Percentiles rank a stretch among this genome's conserved stretches.
Conservation (phyloP, 331 rosid genomes). For the Spiraea crenata region DNA sequence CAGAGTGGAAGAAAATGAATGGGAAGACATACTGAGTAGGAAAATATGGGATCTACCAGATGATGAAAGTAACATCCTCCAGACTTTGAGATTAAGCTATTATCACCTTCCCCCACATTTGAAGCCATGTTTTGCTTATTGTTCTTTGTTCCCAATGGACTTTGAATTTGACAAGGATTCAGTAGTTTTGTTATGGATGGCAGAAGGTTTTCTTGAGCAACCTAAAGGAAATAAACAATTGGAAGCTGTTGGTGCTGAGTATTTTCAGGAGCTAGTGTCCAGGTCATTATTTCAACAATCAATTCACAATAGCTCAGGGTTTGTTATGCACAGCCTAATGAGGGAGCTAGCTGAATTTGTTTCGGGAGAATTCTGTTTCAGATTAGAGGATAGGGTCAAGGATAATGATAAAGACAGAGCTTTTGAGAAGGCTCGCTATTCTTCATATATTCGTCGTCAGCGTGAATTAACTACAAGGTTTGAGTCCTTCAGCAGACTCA, state of each 20-base stretch:
- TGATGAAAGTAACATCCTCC: constrained; percentile 33
- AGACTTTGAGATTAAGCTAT: constrained; percentile 27
- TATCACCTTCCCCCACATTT: constrained; percentile 34
- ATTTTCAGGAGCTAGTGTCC: constrained; percentile 35
- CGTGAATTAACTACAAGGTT: constrained; percentile 29
- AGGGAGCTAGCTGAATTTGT: constrained; percentile 16
- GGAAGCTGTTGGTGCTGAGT: constrained; percentile 31
- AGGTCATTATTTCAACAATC: constrained; percentile 30
- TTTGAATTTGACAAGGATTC: constrained; percentile 27
- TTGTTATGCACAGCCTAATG: constrained; percentile 10
- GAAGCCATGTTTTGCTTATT: constrained; percentile 31
- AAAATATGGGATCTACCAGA: constrained; percentile 34
- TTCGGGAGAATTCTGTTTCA: constrained; percentile 17
- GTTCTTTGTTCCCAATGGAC: constrained; percentile 26
- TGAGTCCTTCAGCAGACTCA: constrained; percentile 21
- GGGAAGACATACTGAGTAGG: constrained; percentile 25
- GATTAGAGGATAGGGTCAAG: constrained; percentile 17
- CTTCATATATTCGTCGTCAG: constrained; percentile 26
- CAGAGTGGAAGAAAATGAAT: constrained; percentile 18
- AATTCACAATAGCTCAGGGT: neutral
- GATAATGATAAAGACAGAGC: constrained; percentile 7
- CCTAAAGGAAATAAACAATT: constrained; percentile 13
- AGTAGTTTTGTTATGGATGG: constrained; percentile 35
- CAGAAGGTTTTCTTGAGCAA: constrained; percentile 31
- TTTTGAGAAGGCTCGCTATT: constrained; percentile 29